A percentile compares a stretch with the other conserved stretches of the same genome.
phyloP scores from a whole-genome alignment of 2,329 filamentous ascomycete genomes.

The Pseudogymnoascus sp. region DNA sequence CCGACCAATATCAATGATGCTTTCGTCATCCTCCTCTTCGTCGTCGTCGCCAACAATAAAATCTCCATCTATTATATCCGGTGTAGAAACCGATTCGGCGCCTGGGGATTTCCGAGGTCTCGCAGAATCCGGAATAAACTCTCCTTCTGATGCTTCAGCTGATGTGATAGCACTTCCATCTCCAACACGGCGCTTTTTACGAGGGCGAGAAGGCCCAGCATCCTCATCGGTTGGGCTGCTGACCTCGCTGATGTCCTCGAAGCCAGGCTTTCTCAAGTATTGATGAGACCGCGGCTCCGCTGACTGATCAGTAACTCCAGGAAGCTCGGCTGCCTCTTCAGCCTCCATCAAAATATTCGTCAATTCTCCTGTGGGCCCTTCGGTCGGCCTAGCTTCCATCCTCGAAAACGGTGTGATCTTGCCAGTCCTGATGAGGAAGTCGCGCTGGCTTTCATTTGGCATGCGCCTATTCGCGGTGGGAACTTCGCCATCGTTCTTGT shows the following conservation, averaged over 20 bases:
- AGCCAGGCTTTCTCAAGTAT: constrained; percentile 63
- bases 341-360: constrained; percentile 75
- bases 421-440: constrained; percentile 87
- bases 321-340: constrained; percentile 45
- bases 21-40: constrained; percentile 30
- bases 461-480: constrained; percentile 49
- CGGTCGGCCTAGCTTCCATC: constrained; percentile 50
- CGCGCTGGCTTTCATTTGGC: constrained; percentile 73
- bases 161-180: constrained; percentile 30
- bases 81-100: constrained; percentile 30
- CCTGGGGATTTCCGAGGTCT: constrained; percentile 19
- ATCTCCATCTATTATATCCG: constrained; percentile 18
- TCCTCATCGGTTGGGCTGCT: constrained; percentile 31
- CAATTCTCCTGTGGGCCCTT: constrained; percentile 58
- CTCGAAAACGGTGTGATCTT: constrained; percentile 90
- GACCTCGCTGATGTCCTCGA: constrained; percentile 42
- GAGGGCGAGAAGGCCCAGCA: constrained; percentile 50
- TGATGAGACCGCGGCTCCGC: constrained; percentile 55
- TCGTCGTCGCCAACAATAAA: constrained; percentile 28
- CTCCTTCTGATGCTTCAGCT: constrained; percentile 27
- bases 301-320: constrained; percentile 33
- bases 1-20: constrained; percentile 31
- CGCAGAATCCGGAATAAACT: constrained; percentile 19
- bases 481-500: constrained; percentile 34
- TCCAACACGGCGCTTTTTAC: constrained; percentile 44